Percentiles rank a stretch among this genome's conserved stretches.
These are phyloP conservation scores for Arthrobotrys iridis DNA, from an alignment of 2,329 filamentous ascomycete genomes.

Conservation along the genomic window DNA sequence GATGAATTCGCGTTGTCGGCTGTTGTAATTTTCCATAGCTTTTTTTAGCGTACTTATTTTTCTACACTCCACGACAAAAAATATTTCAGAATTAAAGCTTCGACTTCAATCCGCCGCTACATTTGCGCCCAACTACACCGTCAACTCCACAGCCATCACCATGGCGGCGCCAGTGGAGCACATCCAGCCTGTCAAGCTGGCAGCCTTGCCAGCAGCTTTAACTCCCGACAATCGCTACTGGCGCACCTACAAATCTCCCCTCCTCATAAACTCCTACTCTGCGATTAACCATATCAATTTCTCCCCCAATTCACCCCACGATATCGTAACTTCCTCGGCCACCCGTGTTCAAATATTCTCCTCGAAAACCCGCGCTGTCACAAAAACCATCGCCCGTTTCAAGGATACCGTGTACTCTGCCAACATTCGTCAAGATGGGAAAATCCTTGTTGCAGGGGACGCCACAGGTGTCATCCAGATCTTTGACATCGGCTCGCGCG, in stretches of 20 bases:
- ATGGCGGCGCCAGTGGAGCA: slow-evolving; percentile 91
- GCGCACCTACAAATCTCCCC: slow-evolving; percentile 91
- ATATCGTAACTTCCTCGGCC: slow-evolving; percentile 94
- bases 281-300: slow-evolving; percentile 90
- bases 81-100: neutral
- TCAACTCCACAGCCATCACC: slow-evolving; percentile 1
- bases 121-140: neutral
- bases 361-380: slow-evolving; percentile 85
- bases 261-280: slow-evolving; percentile 88
- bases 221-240: slow-evolving; percentile 96
- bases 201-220: slow-evolving; percentile 77
- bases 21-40: slow-evolving; percentile 37
- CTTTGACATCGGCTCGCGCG: slow-evolving; percentile 88
- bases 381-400: slow-evolving; percentile 95
- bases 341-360: slow-evolving; percentile 94
- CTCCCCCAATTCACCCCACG: slow-evolving; percentile 68
- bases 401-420: slow-evolving; percentile 89
- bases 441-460: slow-evolving; percentile 89
- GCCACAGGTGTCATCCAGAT: slow-evolving; percentile 93
- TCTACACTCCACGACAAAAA: slow-evolving; percentile 8
- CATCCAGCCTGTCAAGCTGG: slow-evolving; percentile 81
- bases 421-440: slow-evolving; percentile 86
- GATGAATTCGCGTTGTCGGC: slow-evolving; percentile 32
- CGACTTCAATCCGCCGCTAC: neutral
- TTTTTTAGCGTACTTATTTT: slow-evolving; percentile 16